Evolutionary conservation across 2,329 filamentous ascomycete species (phyloP), one percentile per base, ranked within the genome.

Genomic region (Acephala macrosclerotiorum): DNA sequence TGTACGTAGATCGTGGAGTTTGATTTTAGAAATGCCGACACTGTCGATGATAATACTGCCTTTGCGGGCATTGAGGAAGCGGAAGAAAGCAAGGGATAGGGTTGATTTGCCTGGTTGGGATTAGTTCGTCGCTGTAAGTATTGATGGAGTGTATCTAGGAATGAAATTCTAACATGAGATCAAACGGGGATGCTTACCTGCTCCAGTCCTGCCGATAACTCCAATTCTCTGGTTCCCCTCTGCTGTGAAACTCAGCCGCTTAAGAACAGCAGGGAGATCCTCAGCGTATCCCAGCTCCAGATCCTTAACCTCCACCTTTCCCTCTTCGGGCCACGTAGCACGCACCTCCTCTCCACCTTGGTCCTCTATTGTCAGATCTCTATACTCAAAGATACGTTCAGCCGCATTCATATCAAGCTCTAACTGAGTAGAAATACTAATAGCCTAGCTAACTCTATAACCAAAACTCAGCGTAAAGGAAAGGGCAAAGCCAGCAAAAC

Each of bases 341-440:
- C 90, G 87, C 0, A 89, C 85, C 16, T 83, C 80, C 14, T 78
- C 75, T 18, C 89, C 90, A 20, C 80, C 86, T 60, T 89, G 85
- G 25, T 85, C 81, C 74, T 93, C 91, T 0, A 85, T 92, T 36
- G 85, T 80, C 8, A 93, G 81, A 58, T 88, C 84, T 0, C 88
- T 85, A 75, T 94, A 94, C 75, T 94, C 91, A 7, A 92, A 80
- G 20, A 94, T 87, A 49, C 91, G 84, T 78, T 94, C 91, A 0
- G 88, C 87, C 0, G 90, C 86, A 73, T 93, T 93, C 89, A 94
- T 93, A 73, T 91, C 87, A 7, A 93, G 79, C 74, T 94, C 91
- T 25, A 92, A 80, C 66, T 85, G 87, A 0, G 90, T 85, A 74
- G 91, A 91, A 56, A 87, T 79, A 3, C 89, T 83, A 40, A 93